phyloP scores from a whole-genome alignment of 768 basidiomycete genomes.

The Tylopilus plumbeoviolaceoides region DNA sequence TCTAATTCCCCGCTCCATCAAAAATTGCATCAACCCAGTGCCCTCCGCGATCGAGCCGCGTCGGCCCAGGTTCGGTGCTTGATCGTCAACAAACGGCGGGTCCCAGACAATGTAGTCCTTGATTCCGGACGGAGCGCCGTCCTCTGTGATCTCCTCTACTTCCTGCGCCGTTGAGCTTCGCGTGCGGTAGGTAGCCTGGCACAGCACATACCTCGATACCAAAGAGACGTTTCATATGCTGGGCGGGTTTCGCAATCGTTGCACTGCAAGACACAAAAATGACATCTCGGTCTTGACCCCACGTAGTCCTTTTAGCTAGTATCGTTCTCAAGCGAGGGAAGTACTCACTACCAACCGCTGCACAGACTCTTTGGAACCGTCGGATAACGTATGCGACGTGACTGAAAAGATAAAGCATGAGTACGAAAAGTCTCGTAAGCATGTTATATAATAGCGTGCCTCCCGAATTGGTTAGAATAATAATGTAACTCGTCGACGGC shows the following conservation, averaged over 20 bases:
- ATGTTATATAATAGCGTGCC: slow-evolving; percentile 37
- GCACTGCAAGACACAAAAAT: slow-evolving; percentile 86
- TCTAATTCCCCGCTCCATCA: slow-evolving; percentile 78
- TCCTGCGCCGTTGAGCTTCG: slow-evolving; percentile 31
- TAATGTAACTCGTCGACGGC: slow-evolving; percentile 88
- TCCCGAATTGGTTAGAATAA: slow-evolving; percentile 77
- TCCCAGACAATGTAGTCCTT: slow-evolving; percentile 85
- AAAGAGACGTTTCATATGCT: slow-evolving; percentile 76
- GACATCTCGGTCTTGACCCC: slow-evolving; percentile 42
- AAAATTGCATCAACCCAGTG: slow-evolving; percentile 64
- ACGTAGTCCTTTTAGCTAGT: neutral
- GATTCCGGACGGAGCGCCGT: slow-evolving; percentile 76
- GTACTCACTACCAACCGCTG: slow-evolving; percentile 69
- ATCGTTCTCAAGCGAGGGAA: neutral
- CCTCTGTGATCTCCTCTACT: slow-evolving; percentile 66
- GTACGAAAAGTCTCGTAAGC: neutral
- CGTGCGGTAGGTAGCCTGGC: neutral
- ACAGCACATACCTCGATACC: slow-evolving; percentile 44
- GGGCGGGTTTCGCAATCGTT: slow-evolving; percentile 71
- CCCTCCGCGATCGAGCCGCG: slow-evolving; percentile 64
- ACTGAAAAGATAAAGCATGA: slow-evolving; percentile 24
- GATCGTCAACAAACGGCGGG: slow-evolving; percentile 52
- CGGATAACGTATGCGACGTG: slow-evolving; percentile 80
- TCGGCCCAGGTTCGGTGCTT: slow-evolving; percentile 51
- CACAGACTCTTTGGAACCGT: slow-evolving; percentile 70